A percentile compares a stretch with the other conserved stretches of the same genome.
phyloP scores from a whole-genome alignment of 176 grass and related monocot species.

The Musa schizocarpa region DNA sequence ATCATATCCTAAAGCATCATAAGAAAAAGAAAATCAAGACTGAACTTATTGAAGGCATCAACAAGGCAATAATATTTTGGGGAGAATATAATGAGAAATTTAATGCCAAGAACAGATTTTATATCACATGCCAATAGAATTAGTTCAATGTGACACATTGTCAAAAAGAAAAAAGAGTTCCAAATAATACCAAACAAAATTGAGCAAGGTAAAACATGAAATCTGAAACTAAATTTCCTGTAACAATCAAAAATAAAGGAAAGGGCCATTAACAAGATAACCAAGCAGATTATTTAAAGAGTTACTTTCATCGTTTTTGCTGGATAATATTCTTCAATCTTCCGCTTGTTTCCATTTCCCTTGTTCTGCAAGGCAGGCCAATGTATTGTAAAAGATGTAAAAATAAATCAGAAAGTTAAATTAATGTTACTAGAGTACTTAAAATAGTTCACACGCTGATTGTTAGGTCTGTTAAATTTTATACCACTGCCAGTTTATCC shows the following conservation, averaged over 20 bases:
- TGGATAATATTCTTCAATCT: constrained; percentile 9
- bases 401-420: background rate
- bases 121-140: background rate
- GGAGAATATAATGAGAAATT: no score
- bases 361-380: constrained; percentile 1
- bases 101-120: background rate
- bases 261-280: background rate
- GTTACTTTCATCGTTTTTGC: constrained; percentile 13
- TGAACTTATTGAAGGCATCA: background rate
- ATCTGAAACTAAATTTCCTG: background rate
- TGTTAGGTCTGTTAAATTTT: no score
- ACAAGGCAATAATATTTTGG: background rate
- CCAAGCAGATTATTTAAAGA: background rate
- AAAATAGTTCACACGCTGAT: background rate
- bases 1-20: background rate
- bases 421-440: background rate
- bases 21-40: background rate
- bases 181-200: background rate
- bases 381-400: background rate
- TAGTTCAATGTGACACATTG: no score
- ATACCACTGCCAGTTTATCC: no score
- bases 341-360: constrained; percentile 11
- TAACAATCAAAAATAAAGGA: background rate
- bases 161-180: background rate
- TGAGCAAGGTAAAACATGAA: background rate